Evolutionary conservation across 2,329 filamentous ascomycete genomes (phyloP).

Genomic region (Cadophora luteo-olivacea): DNA sequence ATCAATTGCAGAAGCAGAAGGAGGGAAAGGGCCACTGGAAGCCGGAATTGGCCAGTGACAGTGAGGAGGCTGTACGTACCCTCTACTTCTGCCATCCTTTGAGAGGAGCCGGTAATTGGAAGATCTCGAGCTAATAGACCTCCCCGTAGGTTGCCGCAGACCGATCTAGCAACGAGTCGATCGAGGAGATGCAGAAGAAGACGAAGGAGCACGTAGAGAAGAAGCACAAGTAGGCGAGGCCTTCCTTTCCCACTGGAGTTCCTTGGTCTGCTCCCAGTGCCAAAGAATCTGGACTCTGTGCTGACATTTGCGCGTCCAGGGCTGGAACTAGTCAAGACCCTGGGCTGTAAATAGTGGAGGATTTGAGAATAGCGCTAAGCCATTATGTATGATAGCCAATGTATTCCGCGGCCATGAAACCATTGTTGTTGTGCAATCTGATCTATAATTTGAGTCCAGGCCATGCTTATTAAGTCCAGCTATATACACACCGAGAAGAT

Average conservation of each 20-base stretch:
- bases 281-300: neutral
- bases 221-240: constrained; percentile 41
- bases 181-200: constrained; percentile 66
- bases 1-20: constrained; percentile 70
- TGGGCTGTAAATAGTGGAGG: constrained; percentile 29
- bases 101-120: neutral
- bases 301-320: constrained; percentile 28
- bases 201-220: constrained; percentile 47
- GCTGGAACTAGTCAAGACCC: constrained; percentile 40
- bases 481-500: constrained; percentile 19
- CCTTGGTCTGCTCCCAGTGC: constrained; percentile 8
- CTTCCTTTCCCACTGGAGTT: constrained; percentile 1
- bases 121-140: neutral
- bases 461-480: constrained; percentile 6
- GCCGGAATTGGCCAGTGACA: constrained; percentile 76
- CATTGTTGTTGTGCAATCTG: neutral
- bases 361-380: neutral
- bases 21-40: constrained; percentile 77
- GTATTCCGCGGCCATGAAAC: neutral
- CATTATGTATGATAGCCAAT: constrained; percentile 8
- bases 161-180: constrained; percentile 39
- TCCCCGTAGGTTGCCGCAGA: constrained; percentile 37
- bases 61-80: constrained; percentile 72
- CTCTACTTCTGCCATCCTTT: neutral
- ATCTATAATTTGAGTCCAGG: neutral